These are phyloP conservation scores for Aphanomyces cochlioides DNA, from an alignment of 352 stramenopile species.

Conservation along the genomic window DNA sequence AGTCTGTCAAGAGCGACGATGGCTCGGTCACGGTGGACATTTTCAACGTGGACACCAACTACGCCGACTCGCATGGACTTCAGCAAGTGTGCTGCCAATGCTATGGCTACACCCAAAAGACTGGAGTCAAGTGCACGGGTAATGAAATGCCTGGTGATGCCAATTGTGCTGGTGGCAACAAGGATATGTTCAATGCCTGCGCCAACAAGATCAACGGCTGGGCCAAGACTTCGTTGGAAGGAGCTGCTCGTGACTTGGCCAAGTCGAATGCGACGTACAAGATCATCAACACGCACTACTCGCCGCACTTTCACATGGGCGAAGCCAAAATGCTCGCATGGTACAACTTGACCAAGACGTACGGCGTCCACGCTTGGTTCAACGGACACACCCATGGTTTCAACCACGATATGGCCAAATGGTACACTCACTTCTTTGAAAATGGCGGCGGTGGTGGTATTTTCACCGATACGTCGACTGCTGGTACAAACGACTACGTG, in stretches of 20 bases:
- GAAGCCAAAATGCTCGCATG: conserved; percentile 84
- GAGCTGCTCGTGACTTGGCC: conserved; percentile 63
- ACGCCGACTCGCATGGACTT: conserved; percentile 74
- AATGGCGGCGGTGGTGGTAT: conserved; percentile 77
- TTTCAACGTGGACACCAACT: conserved; percentile 85
- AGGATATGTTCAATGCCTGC: conserved; percentile 73
- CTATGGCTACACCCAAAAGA: conserved; percentile 75
- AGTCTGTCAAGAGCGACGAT: conserved; percentile 61
- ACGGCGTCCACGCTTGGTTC: conserved; percentile 68
- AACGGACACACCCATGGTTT: conserved; percentile 84
- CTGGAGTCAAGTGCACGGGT: conserved; percentile 48
- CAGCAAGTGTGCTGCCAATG: conserved; percentile 86
- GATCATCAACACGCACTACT: conserved; percentile 87
- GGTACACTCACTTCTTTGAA: conserved; percentile 82
- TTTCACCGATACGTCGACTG: conserved; percentile 64
- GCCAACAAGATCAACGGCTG: conserved; percentile 66
- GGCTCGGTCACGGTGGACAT: conserved; percentile 75
- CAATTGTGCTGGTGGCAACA: conserved; percentile 58
- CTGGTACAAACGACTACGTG: neutral
- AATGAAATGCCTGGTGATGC: conserved; percentile 55
- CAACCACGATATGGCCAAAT: conserved; percentile 81
- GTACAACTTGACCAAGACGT: conserved; percentile 76
- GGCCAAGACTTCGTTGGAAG: conserved; percentile 65
- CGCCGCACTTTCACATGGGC: conserved; percentile 84
- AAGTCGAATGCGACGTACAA: conserved; percentile 77